Base-by-base conservation (phyloP, 2,329 filamentous ascomycete species). In the Aspergillus japonicus region DNA sequence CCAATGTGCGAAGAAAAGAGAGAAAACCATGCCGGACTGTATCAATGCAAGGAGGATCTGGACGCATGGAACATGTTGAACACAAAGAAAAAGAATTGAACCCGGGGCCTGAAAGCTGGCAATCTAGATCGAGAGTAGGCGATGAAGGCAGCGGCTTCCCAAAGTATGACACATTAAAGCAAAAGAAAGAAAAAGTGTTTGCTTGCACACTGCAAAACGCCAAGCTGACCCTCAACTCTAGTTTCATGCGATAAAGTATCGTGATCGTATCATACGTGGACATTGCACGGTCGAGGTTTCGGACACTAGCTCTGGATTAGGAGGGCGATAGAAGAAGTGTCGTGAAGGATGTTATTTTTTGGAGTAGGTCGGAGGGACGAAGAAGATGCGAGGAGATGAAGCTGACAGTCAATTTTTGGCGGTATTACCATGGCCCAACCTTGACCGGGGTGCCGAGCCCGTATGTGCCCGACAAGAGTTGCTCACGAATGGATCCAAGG, bases 381-480 rank as follows among this genome's bases (percentile, higher is more conserved):
- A 21, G 33, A 48, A 47, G 44, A 44, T 39, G 52, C 39, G 51
- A 24, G 44, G 23, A 19, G 24, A 44, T 44, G 39, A 44, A 16
- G 14, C 6, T 44, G 19, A 52, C 57, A 19, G 54, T 58, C 44
- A 52, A 50, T n/a, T 33, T 50, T 19, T 31, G 50, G 54, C 42
- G 44, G 50, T 26, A 59, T 75, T 78, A 85, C 82, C 83, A 85
- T 8, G 80, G 81, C 31, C 84, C 83, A 63, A 85, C 81, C 64
- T 82, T 82, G 56, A 86, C 79, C 35, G 83, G 80, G 26, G 80
- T 74, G 56, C 81, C 81, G 61, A 80, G 71, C 29, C 83, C 83
- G 66, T 85, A 87, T 47, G 80, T 85, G 60, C 81, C 85, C 61
- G 77, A 83, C 57, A 85, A 72, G 47, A 86, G 74, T 66, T 86